Evolutionary conservation across 202 grass and related monocot species (phyloP).

Genomic region (Carex arenaria): DNA sequence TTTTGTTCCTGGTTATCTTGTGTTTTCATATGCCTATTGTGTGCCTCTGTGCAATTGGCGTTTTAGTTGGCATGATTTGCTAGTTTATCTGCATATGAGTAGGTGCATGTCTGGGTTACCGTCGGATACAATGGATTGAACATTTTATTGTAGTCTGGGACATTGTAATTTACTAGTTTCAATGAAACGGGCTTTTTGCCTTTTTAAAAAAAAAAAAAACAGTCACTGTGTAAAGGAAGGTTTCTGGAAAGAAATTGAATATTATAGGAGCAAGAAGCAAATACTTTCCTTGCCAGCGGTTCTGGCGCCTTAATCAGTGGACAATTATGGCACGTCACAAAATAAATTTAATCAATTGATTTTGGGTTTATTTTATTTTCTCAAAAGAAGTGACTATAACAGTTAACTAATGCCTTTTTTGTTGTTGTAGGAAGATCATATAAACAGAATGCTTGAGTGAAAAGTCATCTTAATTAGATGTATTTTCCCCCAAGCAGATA

Average conservation of each 20-base stretch:
- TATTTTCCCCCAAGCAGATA: neutral
- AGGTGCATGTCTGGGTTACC: no score
- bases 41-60: no score
- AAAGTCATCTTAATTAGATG: neutral
- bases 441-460: neutral
- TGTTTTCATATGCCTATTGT: no score
- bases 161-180: no score
- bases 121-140: no score
- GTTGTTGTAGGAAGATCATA: neutral
- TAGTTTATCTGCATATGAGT: no score
- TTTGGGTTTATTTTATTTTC: neutral
- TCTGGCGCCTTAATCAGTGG: neutral
- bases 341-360: neutral
- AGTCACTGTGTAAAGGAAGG: neutral
- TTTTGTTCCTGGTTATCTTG: no score
- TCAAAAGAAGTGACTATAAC: neutral
- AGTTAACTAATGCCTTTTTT: neutral
- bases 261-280: neutral
- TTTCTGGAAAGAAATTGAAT: conserved; percentile 1
- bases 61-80: no score
- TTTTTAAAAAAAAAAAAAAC: no score
- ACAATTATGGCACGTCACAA: neutral
- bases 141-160: no score
- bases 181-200: no score
- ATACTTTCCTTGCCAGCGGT: neutral